phyloP scores from a whole-genome alignment of 345 rosid species.

The Syzygium aromaticum region DNA sequence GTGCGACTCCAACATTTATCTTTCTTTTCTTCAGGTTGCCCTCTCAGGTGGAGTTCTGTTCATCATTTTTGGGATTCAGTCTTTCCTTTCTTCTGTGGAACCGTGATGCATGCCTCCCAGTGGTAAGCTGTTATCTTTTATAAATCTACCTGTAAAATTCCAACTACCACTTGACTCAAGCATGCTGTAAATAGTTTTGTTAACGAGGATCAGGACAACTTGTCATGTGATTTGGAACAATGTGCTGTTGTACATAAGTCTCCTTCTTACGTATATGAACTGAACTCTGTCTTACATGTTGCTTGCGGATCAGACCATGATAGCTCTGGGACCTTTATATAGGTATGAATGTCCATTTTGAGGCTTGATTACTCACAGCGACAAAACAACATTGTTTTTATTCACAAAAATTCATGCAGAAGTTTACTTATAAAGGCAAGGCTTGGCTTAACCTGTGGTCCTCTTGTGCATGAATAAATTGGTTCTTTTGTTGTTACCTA shows the following conservation, averaged over 20 bases:
- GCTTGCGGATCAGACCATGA: not conserved
- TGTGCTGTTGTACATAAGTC: not conserved
- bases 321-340: not conserved
- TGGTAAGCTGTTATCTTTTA: not conserved
- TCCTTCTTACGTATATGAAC: not conserved
- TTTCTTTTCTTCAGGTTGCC: slow-evolving; percentile 49
- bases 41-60: slow-evolving; percentile 83
- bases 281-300: not conserved
- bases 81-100: slow-evolving; percentile 48
- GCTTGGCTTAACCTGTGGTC: not conserved
- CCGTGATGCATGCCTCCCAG: not conserved
- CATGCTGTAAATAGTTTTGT: not conserved
- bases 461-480: not conserved
- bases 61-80: slow-evolving; percentile 78
- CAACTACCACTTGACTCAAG: not conserved
- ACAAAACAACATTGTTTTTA: not conserved
- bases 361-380: not conserved
- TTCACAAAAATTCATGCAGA: not conserved
- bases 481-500: not conserved
- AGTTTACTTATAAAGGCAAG: not conserved
- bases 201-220: not conserved
- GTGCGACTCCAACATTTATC: not conserved
- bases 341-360: not conserved
- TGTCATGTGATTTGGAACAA: not conserved
- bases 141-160: not conserved